These are phyloP conservation scores for Phytophthora ramorum DNA, from an alignment of 352 stramenopile species.

Conservation along the genomic window DNA sequence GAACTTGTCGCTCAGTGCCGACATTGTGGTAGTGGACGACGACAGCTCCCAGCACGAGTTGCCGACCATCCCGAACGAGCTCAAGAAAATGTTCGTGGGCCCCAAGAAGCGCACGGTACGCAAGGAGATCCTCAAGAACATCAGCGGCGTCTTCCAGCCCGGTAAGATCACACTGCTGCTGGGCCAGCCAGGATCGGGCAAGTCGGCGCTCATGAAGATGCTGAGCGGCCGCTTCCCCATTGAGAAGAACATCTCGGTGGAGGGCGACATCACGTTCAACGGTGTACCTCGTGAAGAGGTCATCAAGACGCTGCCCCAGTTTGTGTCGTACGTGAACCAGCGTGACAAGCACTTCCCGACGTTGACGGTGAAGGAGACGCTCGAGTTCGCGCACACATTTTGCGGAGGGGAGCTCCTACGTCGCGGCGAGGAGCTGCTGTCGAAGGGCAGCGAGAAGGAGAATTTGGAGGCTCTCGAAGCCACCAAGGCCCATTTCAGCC, in stretches of 20 bases:
- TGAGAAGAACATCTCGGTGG: background rate
- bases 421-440: slow-evolving; percentile 14
- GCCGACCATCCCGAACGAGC: slow-evolving; percentile 15
- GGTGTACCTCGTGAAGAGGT: slow-evolving; percentile 29
- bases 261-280: background rate
- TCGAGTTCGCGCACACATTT: slow-evolving; percentile 52
- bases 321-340: slow-evolving; percentile 53
- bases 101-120: slow-evolving; percentile 37
- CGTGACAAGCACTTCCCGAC: slow-evolving; percentile 57
- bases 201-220: slow-evolving; percentile 37
- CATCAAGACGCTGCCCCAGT: slow-evolving; percentile 42
- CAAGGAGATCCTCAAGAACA: slow-evolving; percentile 45
- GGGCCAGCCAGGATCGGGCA: slow-evolving; percentile 18
- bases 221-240: slow-evolving; percentile 15
- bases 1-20: slow-evolving; percentile 44
- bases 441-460: slow-evolving; percentile 10
- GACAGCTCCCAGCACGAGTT: slow-evolving; percentile 33
- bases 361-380: slow-evolving; percentile 62
- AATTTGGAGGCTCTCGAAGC: slow-evolving; percentile 18
- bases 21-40: slow-evolving; percentile 36
- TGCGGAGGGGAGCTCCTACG: slow-evolving; percentile 19
- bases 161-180: slow-evolving; percentile 43
- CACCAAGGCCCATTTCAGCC: slow-evolving; percentile 7
- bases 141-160: slow-evolving; percentile 40
- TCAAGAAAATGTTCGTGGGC: slow-evolving; percentile 39